Base-by-base conservation (phyloP, 1,284 basidiomycete species). In the Ustilago loliicola region DNA sequence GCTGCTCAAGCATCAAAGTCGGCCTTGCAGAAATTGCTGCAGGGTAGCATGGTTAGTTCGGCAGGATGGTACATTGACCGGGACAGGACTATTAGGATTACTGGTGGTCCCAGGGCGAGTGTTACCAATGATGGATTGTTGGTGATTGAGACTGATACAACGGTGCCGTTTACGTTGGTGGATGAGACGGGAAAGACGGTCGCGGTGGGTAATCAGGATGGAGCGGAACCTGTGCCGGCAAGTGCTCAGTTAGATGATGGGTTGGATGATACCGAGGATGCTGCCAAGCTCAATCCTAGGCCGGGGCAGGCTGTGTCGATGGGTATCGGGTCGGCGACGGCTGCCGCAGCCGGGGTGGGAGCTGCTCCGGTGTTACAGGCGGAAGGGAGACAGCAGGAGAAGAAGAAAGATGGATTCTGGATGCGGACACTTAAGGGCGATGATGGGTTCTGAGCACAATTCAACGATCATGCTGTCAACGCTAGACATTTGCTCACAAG, bases 61-160 rank as follows among this genome's bases (percentile, higher is more conserved):
- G 59, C 75, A 11, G 81, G 81, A 27, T 83, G 81, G 81, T 81
- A 71, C 61, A 82, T 83, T 38, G 68, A 75, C n/a, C 25, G 65
- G n/a, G 79, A 83, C 40, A 63, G 81, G 29, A 79, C 76, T 5
- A 71, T 83, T 21, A 64, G 75, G 34, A 81, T 83, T 51, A 68
- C 58, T 2, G 81, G 81, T 32, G 81, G 81, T 2, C 81, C 81
- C 1, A 72, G 69, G 1, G 81, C 81, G 0, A 58, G 79, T 9
- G 58, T 70, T 47, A 62, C 73, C 2, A n/a, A 21, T 9, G 80
- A 83, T 36, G 80, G 69, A 36, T 48, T 82, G 32, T 64, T 83
- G 7, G 77, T 83, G 62, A 82, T 83, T 59, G 80, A 80, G 25
- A 80, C 78, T 19, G 75, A 81, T 47, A 80, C 77, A 4, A 65